These are phyloP conservation scores for Pyricularia sp. DNA, from an alignment of 2,329 filamentous ascomycete genomes.

Conservation along the genomic window DNA sequence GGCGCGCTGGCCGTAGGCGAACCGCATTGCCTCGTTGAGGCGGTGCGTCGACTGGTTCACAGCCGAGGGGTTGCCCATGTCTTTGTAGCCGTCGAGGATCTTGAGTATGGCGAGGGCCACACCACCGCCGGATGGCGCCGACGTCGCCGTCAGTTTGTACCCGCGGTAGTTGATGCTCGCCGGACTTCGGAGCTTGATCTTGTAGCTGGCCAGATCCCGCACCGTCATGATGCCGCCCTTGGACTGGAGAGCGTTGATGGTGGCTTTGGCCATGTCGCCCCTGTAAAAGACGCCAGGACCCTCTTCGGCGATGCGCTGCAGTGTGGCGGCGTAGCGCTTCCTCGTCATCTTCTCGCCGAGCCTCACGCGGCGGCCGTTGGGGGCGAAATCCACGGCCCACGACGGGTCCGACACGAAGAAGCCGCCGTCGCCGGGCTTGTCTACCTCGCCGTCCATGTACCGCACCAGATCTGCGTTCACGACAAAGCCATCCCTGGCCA, in stretches of 20 bases:
- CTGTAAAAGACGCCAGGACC: constrained; percentile 63
- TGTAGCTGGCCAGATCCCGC: constrained; percentile 64
- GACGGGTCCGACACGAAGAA: constrained; percentile 63
- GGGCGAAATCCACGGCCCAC: constrained; percentile 82
- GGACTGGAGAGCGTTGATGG: constrained; percentile 53
- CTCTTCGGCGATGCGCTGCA: constrained; percentile 57
- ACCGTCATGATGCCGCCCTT: constrained; percentile 69
- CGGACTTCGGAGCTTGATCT: constrained; percentile 51
- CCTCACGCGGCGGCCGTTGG: constrained; percentile 54
- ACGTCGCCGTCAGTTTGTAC: constrained; percentile 56
- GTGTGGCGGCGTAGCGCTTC: constrained; percentile 63
- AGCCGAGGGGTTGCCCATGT: constrained; percentile 31
- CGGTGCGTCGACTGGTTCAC: constrained; percentile 61
- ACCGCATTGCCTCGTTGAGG: constrained; percentile 75
- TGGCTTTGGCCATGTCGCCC: constrained; percentile 60
- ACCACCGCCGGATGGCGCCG: constrained; percentile 64
- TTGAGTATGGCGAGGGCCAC: constrained; percentile 69
- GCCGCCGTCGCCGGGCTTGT: constrained; percentile 33
- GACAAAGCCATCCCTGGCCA: constrained; percentile 64
- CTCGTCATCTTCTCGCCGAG: constrained; percentile 68
- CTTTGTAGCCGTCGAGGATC: constrained; percentile 60
- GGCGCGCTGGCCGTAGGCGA: constrained; percentile 67
- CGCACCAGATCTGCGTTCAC: constrained; percentile 61
- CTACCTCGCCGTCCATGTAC: constrained; percentile 49
- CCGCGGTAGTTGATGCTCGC: constrained; percentile 57